Base-by-base conservation (phyloP, 495 filamentous ascomycete species). In the Diplogelasinospora grovesii region DNA sequence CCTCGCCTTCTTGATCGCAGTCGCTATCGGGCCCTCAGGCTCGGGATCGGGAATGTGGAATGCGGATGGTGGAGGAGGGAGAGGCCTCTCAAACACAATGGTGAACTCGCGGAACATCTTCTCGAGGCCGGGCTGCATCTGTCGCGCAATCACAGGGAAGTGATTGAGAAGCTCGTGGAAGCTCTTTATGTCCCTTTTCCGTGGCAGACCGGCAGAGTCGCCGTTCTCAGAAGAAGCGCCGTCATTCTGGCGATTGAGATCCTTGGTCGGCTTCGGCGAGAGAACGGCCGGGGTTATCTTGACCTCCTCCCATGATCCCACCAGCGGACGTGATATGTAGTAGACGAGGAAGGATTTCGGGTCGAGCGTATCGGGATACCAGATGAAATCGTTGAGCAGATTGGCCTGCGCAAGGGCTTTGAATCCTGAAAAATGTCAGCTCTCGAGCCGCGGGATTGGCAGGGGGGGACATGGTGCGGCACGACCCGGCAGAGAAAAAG, bases 141-240 rank as follows among this genome's bases (percentile, higher is more conserved):
- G 93, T 43, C 86, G 76, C 22, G 92, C 89, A 48, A 99, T 99
- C 76, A 93, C 88, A 8, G 93, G 93, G 44, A 96, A 99, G 45
- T 88, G 74, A 45, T 87, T 85, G 26, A 99, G 73, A 30, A 99
- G 71, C 41, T 97, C 92, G 38, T 83, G 84, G 60, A 99, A 97
- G 2, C 76, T 82, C 57, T 79, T 85, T 46, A 99, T 82, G 48
- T 94, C 84, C 60, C 94, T 94, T 64, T 95, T 95, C 21, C 73
- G 74, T 14, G 76, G 78, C 18, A 66, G 44, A 36, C 45, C 34
- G 21, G 45, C 43, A 9, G 39, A 42, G 7, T 53, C 46, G 5
- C 59, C 46, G 28, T 64, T 53, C 18, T 54, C 57, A 19, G 69
- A 63, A 18, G 57, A 45, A 14, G 64, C 44, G 0, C 60, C 45